A percentile compares a stretch with the other conserved stretches of the same genome.
Conservation (phyloP, 257 asterid species). For the Striga asiatica region DNA sequence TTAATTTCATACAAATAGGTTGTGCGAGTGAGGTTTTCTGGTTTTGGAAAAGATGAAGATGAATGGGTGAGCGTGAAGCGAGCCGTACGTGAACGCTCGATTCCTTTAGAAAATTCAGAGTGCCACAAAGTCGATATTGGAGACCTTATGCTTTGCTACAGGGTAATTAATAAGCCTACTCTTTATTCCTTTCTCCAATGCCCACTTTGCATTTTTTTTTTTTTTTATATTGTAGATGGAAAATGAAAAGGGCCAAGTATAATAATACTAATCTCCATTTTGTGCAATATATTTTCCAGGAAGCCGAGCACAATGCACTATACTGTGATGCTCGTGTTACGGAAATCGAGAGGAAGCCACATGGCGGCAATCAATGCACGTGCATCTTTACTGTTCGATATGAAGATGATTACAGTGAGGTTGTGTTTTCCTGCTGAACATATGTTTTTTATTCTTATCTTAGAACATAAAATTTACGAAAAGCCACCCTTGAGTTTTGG, state of each 20-base stretch:
- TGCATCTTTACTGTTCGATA: constrained; percentile 60
- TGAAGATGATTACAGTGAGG: constrained; percentile 51
- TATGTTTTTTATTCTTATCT: background rate
- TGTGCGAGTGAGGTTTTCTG: constrained; percentile 80
- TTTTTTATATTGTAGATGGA: background rate
- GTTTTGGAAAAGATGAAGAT: constrained; percentile 68
- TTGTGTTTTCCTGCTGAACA: constrained; percentile 11
- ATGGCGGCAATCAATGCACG: constrained; percentile 37
- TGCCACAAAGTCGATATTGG: constrained; percentile 56
- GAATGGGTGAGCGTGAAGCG: constrained; percentile 69
- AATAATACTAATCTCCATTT: too few species aligned
- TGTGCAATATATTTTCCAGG: too few species aligned
- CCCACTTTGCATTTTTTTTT: background rate
- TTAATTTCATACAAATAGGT: too few species aligned
- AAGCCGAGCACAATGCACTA: constrained; percentile 38
- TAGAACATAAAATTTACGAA: background rate
- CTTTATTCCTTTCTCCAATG: background rate
- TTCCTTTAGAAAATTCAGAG: constrained; percentile 70
- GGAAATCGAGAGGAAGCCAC: constrained; percentile 38
- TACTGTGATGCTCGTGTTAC: constrained; percentile 57
- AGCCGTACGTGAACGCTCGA: constrained; percentile 70
- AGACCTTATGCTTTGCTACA: constrained; percentile 78
- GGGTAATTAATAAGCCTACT: constrained; percentile 48
- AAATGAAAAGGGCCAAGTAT: too few species aligned
- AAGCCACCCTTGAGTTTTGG: background rate